phyloP scores from a whole-genome alignment of 2,329 filamentous ascomycete genomes.

The Fusarium duplospermum region DNA sequence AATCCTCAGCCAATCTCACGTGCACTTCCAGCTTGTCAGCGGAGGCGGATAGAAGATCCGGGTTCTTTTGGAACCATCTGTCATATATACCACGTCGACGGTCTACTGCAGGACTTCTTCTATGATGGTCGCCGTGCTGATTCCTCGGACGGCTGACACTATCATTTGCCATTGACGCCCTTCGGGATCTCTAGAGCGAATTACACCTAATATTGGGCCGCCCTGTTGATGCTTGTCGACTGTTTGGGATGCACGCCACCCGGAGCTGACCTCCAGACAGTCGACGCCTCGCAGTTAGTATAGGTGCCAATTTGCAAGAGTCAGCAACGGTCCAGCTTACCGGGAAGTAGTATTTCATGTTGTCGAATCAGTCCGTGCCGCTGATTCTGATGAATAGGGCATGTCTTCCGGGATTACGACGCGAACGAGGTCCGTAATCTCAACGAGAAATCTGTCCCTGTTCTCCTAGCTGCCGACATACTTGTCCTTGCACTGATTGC shows the following conservation, averaged over 20 bases:
- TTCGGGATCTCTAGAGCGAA: conserved; percentile 68
- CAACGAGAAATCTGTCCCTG: not conserved
- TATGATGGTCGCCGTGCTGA: conserved; percentile 50
- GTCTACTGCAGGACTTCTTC: conserved; percentile 56
- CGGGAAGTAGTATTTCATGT: not conserved
- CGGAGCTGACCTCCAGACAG: conserved; percentile 75
- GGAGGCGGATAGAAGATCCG: conserved; percentile 61
- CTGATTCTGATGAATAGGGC: not conserved
- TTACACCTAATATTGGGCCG: conserved; percentile 74
- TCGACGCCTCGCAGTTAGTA: conserved; percentile 68
- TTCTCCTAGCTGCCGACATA: not conserved
- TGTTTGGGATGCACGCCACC: conserved; percentile 68
- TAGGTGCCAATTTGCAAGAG: not conserved
- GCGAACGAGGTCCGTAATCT: not conserved
- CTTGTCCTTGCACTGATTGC: not conserved
- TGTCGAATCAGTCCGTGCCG: not conserved
- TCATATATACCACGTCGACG: conserved; percentile 60
- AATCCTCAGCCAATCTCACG: conserved; percentile 48
- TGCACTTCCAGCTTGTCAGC: conserved; percentile 60
- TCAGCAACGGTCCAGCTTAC: not conserved
- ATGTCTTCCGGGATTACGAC: not conserved
- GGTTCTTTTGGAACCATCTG: conserved; percentile 65
- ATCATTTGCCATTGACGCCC: conserved; percentile 56
- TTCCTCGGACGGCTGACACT: conserved; percentile 55
- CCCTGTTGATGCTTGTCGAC: conserved; percentile 56